Conservation (phyloP, 805 yeast genomes). For the Cyberlindnera americana region DNA sequence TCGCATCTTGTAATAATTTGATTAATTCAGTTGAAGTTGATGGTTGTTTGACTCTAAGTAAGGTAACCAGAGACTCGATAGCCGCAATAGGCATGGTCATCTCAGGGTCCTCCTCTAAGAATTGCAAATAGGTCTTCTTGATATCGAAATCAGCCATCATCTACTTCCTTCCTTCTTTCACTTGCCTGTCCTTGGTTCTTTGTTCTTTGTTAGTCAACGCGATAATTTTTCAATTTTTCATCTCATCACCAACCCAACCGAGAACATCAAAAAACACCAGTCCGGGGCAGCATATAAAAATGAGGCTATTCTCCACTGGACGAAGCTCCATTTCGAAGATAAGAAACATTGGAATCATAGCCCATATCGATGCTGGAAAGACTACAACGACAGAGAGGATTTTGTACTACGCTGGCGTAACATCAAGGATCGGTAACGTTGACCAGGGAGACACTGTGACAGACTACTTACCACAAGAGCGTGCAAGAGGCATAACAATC, state of each 20-base stretch:
- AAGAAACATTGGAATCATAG: conserved; percentile 92
- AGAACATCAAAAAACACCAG: too few relatives aligned
- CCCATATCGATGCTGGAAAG: conserved; percentile 99
- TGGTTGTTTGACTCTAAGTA: conserved; percentile 80
- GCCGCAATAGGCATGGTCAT: conserved; percentile 99
- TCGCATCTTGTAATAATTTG: conserved; percentile 72
- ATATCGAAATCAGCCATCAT: conserved; percentile 61
- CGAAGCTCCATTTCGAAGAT: conserved; percentile 33
- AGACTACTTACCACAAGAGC: conserved; percentile 84
- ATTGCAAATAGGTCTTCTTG: conserved; percentile 72
- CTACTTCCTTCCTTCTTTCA: not conserved
- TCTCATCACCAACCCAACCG: too few relatives aligned
- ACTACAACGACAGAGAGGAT: conserved; percentile 96
- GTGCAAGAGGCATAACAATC: conserved; percentile 92
- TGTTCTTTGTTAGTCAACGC: too few relatives aligned
- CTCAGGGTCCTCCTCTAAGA: conserved; percentile 86
- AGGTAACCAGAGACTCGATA: conserved; percentile 86
- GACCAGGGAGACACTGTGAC: conserved; percentile 97
- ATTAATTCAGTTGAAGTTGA: conserved; percentile 92
- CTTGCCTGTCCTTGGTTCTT: too few relatives aligned
- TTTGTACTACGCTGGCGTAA: conserved; percentile 86
- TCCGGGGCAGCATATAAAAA: not conserved
- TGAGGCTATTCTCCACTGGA: conserved; percentile 6
- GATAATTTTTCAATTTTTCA: too few relatives aligned
- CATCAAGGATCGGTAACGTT: conserved; percentile 80